A percentile compares a stretch with the other conserved stretches of the same genome.
Conservation (phyloP, 495 filamentous ascomycete genomes). For the Aspergillus homomorphus region DNA sequence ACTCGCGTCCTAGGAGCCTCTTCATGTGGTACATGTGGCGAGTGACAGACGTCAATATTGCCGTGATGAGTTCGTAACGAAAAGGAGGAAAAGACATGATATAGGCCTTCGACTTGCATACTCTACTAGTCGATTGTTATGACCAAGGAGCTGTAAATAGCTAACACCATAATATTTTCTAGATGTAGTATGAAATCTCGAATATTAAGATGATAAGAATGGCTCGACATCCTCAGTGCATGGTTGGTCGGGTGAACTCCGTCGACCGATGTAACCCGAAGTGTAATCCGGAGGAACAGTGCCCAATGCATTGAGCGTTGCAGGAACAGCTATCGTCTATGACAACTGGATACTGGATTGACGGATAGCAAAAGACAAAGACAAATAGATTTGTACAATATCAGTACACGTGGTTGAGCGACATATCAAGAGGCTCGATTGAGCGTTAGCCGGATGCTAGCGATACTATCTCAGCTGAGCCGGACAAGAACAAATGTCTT, state of each 20-base stretch:
- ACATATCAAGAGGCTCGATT: conserved; percentile 20
- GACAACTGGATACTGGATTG: background rate
- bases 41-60: conserved; percentile 71
- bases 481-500: conserved; percentile 16
- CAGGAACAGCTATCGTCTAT: background rate
- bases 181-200: background rate
- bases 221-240: background rate
- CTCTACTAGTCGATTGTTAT: no score
- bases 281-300: background rate
- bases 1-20: conserved; percentile 50
- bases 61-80: conserved; percentile 48
- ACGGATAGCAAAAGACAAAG: conserved; percentile 20
- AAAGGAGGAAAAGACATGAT: background rate
- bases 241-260: background rate
- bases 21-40: conserved; percentile 96
- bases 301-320: background rate
- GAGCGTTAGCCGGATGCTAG: conserved; percentile 19
- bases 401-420: conserved; percentile 40
- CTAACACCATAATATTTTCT: background rate
- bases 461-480: conserved; percentile 17
- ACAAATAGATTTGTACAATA: conserved; percentile 52
- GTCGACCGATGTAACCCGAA: background rate
- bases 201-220: background rate
- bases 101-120: background rate
- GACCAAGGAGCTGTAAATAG: background rate